phyloP scores from a whole-genome alignment of 257 asterid species.

The Nicotiana knightiana region DNA sequence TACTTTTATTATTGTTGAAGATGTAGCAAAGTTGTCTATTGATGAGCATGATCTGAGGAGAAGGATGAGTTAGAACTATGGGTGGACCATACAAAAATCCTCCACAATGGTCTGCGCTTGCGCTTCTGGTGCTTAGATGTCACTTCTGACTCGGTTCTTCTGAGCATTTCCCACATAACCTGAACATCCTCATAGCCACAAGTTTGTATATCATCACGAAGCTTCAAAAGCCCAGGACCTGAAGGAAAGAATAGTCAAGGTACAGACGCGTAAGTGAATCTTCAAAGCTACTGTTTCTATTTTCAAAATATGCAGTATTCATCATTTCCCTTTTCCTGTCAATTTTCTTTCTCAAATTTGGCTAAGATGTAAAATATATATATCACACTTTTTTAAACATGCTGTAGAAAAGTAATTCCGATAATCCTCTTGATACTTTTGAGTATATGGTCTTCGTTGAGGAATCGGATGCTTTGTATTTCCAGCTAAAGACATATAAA shows the following conservation, averaged over 20 bases:
- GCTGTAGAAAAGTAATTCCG: background rate
- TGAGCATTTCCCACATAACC: conserved; percentile 97
- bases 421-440: background rate
- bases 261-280: background rate
- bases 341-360: background rate
- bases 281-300: background rate
- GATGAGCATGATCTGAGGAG: conserved; percentile 31
- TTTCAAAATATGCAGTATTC: background rate
- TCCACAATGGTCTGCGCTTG: conserved; percentile 52
- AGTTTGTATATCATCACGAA: conserved; percentile 77
- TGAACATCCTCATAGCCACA: conserved; percentile 95
- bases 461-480: no score
- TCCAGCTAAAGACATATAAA: background rate
- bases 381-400: background rate
- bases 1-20: conserved; percentile 8
- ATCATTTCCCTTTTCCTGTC: background rate
- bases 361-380: background rate
- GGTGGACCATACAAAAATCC: conserved; percentile 43
- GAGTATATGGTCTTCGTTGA: background rate
- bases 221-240: conserved; percentile 84
- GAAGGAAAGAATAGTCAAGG: conserved; percentile 13
- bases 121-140: conserved; percentile 38
- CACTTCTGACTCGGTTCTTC: conserved; percentile 45
- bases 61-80: conserved; percentile 26
- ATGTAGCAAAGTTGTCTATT: conserved; percentile 10